Evolutionary conservation across 306 rosid species (phyloP), one percentile per base, ranked within the genome.

Genomic region (Nissolia schottii): DNA sequence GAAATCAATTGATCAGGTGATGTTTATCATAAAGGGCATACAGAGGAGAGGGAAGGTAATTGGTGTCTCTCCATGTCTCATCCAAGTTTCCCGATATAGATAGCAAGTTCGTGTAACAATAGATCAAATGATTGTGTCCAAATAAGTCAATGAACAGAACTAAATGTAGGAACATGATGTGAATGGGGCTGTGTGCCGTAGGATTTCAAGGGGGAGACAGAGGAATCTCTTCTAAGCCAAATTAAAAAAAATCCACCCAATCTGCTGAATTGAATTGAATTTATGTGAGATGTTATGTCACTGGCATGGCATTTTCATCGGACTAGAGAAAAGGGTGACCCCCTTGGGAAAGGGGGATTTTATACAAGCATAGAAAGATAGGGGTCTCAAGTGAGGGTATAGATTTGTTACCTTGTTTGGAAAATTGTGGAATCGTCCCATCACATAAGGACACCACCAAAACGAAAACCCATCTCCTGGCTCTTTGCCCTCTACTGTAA

Each of bases 381-480:
- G 69, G 77, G 90, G 79, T 61, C 78, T 80, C 43, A 79, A 76
- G 82, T 64, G 74, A 46, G 37, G 55, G 66, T 76, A 70, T 83
- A 73, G 83, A 81, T 61, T 73, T 71, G 75, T 83, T 87, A 18
- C 92, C 74, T 3, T 14, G 20, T 87, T 67, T 75, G 89, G 91
- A 62, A 20, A 88, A 11, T 6, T 5, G 66, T 64, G 84, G 94
- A 89, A 86, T 85, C 76, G 96, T 88, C 96, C 85, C 91, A 89
- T 92, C 94, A 76, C 77, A 64, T 84, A 64, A 86, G 54, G 82
- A 77, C 82, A 77, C 70, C 16, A 45, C 58, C n/a, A n/a, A n/a
- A n/a, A n/a, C n/a, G n/a, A 65, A 41, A 34, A 49, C 83, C 84
- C 84, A 85, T 78, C 83, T 80, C 87, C 82, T 83, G 85, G 51